Evolutionary conservation across 2,329 filamentous ascomycete species (phyloP).

Genomic region (Phialophora tarda): DNA sequence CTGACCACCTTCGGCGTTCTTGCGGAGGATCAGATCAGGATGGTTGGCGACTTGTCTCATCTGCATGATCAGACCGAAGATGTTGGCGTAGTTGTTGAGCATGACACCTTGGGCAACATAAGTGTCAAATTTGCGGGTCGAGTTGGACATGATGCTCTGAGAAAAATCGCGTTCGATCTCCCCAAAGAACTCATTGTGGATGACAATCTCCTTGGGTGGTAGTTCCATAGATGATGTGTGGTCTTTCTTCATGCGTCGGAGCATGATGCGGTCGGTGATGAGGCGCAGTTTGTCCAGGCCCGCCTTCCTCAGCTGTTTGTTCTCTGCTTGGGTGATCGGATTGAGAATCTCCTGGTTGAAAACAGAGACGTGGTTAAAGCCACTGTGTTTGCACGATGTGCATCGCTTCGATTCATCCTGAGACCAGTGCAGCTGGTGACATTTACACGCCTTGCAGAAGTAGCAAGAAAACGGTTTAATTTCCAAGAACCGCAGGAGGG

Average conservation of each 20-base stretch:
- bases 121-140: constrained; percentile 87
- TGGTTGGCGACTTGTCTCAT: constrained; percentile 98
- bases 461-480: constrained; percentile 89
- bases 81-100: constrained; percentile 97
- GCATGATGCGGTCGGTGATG: constrained; percentile 92
- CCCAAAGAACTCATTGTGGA: constrained; percentile 95
- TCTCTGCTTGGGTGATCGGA: constrained; percentile 68
- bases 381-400: constrained; percentile 68
- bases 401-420: constrained; percentile 75
- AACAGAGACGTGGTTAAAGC: constrained; percentile 73
- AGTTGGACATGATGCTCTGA: constrained; percentile 91
- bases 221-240: constrained; percentile 95
- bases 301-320: constrained; percentile 61
- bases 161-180: constrained; percentile 97
- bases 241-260: constrained; percentile 91
- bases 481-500: constrained; percentile 87
- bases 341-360: constrained; percentile 96
- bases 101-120: constrained; percentile 94
- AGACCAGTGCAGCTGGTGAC: constrained; percentile 81
- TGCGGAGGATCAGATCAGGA: constrained; percentile 90
- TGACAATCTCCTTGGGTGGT: constrained; percentile 88
- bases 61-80: constrained; percentile 98
- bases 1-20: constrained; percentile 81
- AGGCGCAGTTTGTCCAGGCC: constrained; percentile 84
- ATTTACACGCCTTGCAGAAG: constrained; percentile 85